Conservation (phyloP, 768 basidiomycete species). For the Boletellus ananiceps region DNA sequence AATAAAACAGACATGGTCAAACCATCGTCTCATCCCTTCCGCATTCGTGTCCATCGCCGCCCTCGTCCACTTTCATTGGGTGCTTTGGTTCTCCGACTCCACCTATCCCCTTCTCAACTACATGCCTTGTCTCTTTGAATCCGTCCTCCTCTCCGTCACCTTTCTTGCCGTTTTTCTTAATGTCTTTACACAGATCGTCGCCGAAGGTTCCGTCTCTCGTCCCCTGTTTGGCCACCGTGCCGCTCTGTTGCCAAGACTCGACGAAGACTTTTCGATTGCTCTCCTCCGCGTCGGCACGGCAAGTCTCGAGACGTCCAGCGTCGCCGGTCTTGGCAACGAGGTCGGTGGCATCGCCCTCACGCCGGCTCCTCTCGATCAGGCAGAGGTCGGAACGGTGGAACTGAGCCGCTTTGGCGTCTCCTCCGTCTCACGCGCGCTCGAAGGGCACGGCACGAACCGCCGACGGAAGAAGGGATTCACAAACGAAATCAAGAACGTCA, state of each 20-base stretch:
- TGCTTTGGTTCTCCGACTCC: constrained; percentile 44
- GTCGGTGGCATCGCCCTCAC: constrained; percentile 47
- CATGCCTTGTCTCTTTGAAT: constrained; percentile 69
- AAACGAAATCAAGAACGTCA: constrained; percentile 49
- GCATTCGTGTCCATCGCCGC: constrained; percentile 54
- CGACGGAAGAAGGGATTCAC: constrained; percentile 36
- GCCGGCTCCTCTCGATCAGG: constrained; percentile 7
- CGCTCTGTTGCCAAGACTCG: constrained; percentile 46
- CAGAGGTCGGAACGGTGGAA: constrained; percentile 34
- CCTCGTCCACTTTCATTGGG: constrained; percentile 63
- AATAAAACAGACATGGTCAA: constrained; percentile 56
- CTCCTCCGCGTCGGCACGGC: constrained; percentile 70
- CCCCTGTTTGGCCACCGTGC: constrained; percentile 51
- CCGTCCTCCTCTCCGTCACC: constrained; percentile 53
- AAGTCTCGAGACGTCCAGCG: constrained; percentile 68
- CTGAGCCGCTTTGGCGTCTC: constrained; percentile 42
- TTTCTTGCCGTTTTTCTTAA: constrained; percentile 58
- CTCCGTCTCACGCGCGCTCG: constrained; percentile 29
- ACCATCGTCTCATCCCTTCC: constrained; percentile 69
- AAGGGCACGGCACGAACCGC: constrained; percentile 22
- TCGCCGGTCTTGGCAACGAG: constrained; percentile 71
- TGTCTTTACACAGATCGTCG: constrained; percentile 58
- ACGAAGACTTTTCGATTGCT: constrained; percentile 71
- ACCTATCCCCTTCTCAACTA: constrained; percentile 71
- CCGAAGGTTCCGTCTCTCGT: constrained; percentile 54